Conservation (phyloP, 2,329 filamentous ascomycete genomes). For the Penicillium griseofulvum region DNA sequence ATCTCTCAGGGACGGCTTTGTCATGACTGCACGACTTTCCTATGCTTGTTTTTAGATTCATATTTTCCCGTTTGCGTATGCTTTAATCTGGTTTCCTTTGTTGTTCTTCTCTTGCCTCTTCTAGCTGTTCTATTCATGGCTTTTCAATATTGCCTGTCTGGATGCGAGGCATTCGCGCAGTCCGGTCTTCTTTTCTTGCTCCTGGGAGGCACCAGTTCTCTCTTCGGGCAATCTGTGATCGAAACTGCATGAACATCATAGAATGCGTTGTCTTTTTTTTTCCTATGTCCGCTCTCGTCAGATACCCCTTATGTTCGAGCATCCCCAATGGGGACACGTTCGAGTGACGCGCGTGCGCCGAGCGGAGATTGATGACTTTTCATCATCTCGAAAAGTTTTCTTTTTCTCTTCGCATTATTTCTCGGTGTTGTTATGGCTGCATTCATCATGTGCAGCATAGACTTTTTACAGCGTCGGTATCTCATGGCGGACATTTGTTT, state of each 20-base stretch:
- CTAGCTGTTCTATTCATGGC: slow-evolving; percentile 21
- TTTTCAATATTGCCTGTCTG: slow-evolving; percentile 34
- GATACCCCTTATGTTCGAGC: slow-evolving; percentile 49
- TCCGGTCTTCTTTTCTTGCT: slow-evolving; percentile 35
- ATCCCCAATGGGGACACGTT: slow-evolving; percentile 36
- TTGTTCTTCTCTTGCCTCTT: slow-evolving; percentile 17
- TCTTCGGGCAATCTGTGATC: slow-evolving; percentile 32
- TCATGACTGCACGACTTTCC: slow-evolving; percentile 47
- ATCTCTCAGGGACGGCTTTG: slow-evolving; percentile 42
- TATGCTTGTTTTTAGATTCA: slow-evolving; percentile 28
- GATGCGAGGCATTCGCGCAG: slow-evolving; percentile 42
- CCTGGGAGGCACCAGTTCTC: slow-evolving; percentile 19
- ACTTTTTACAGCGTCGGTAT: slow-evolving; percentile 43
- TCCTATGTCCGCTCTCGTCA: slow-evolving; percentile 46
- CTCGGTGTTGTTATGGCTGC: slow-evolving; percentile 41
- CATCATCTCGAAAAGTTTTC: slow-evolving; percentile 37
- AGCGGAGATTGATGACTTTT: slow-evolving; percentile 39
- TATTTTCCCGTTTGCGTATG: slow-evolving; percentile 3
- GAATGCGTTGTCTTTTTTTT: slow-evolving; percentile 52
- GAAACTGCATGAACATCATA: slow-evolving; percentile 51
- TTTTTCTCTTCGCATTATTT: slow-evolving; percentile 38
- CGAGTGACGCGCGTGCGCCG: slow-evolving; percentile 40
- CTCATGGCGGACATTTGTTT: slow-evolving; percentile 37
- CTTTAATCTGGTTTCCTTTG: slow-evolving; percentile 20
- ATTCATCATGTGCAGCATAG: slow-evolving; percentile 43